Evolutionary conservation across 495 filamentous ascomycete species (phyloP), one percentile per base, ranked within the genome.

Genomic region (Umbilicaria muhlenbergii): DNA sequence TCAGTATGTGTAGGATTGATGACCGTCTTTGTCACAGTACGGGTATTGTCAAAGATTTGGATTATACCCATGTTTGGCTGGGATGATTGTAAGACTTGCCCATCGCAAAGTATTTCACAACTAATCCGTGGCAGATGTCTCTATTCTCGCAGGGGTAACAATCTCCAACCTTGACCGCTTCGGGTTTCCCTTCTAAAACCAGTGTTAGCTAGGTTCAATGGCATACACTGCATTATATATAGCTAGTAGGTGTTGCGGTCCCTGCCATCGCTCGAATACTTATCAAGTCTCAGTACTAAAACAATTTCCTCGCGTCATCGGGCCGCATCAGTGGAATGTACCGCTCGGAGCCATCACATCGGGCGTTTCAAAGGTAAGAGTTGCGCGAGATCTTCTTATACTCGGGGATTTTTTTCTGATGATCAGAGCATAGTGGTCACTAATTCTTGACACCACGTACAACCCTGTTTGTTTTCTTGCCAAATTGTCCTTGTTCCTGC

Each of bases 401-500:
- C n/a, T n/a, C n/a, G n/a, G n/a, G n/a, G n/a, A n/a, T n/a, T n/a
- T n/a, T n/a, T n/a, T n/a, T n/a, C n/a, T n/a, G n/a, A n/a, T n/a
- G n/a, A n/a, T n/a, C n/a, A n/a, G n/a, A n/a, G n/a, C n/a, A n/a
- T n/a, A n/a, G n/a, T n/a, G n/a, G n/a, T n/a, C n/a, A n/a, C n/a
- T n/a, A n/a, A 38, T 45, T 6, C 31, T 44, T n/a, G 36, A 45
- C 32, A 33, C 47, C 32, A 38, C 51, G 12, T 46, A 50, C 14
- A 44, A 39, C 11, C 49, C 51, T 4, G 24, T 45, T 24, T 48
- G 51, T 19, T 41, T 51, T 10, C 38, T 48, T 39, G 49, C 51
- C 3, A 54, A 54, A 19, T 41, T 54, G 5, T 54, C 51, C 24
- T 42, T 54, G 3, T 35, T 54, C 12, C 24, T 48, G 21, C 39